Percentiles rank a stretch among this genome's conserved stretches.
Evolutionary conservation across 78 protist genomes (phyloP).

Genomic region (Dictyostelium capitatum): DNA sequence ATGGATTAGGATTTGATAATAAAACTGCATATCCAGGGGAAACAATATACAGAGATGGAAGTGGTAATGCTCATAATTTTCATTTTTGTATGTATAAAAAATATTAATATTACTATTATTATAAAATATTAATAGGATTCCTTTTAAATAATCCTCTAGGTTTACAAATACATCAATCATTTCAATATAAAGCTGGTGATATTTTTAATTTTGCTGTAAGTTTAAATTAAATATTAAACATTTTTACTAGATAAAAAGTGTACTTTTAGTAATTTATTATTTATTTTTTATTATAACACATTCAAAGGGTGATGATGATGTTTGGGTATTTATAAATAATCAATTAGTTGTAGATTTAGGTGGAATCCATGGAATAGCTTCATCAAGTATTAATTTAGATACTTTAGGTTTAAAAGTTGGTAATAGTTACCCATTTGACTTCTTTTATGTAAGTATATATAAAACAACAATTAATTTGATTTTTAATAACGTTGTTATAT

Average conservation of each 20-base stretch:
- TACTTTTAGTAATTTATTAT: background rate
- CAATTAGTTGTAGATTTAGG: constrained; percentile 58
- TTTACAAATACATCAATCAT: background rate
- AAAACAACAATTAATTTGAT: too few relatives aligned
- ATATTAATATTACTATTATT: background rate
- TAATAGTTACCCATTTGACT: constrained; percentile 38
- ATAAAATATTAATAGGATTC: too few relatives aligned
- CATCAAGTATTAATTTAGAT: background rate
- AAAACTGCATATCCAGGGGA: background rate
- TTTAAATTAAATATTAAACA: too few relatives aligned
- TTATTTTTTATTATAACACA: background rate
- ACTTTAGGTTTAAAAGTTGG: background rate
- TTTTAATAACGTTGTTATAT: too few relatives aligned
- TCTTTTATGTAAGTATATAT: too few relatives aligned
- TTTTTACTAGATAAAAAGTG: too few relatives aligned
- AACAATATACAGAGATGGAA: background rate
- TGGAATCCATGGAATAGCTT: constrained; percentile 17
- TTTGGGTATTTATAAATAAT: constrained; percentile 55
- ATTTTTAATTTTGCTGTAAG: constrained; percentile 17
- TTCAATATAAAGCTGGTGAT: constrained; percentile 14
- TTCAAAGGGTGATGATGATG: constrained; percentile 77
- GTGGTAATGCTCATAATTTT: constrained; percentile 16
- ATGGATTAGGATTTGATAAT: constrained; percentile 45
- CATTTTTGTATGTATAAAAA: constrained; percentile 25
- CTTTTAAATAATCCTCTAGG: too few relatives aligned